Evolutionary conservation across 768 basidiomycete genomes (phyloP), one percentile per base, ranked within the genome.

Genomic region (Calocybe indica): DNA sequence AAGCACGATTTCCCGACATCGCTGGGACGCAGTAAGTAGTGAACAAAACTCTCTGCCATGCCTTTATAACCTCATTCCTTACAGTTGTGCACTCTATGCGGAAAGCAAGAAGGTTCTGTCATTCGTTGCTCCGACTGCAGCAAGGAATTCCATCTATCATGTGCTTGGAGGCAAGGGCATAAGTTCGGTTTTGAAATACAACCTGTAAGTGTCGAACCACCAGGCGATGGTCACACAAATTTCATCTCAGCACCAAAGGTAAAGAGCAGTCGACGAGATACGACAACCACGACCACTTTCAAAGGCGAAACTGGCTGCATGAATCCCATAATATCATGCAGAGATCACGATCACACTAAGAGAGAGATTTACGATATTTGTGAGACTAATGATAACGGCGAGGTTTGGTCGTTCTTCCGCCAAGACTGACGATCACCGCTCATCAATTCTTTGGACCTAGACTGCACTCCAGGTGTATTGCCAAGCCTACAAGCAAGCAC

Each of bases 151-250:
- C 96, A 99, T 62, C 74, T 84, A 6, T 84, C 90, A 0, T 99
- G 96, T 62, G 96, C 92, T 13, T 97, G 91, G 89, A 78, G 74
- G 45, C 72, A 82, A 36, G 86, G 86, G 0, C 81, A 86, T 68
- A 85, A 74, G 54, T 93, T 98, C 55, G 93, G 91, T 29, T 96
- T 99, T 64, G 94, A 98, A 68, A 79, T 98, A 36, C 85, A 86
- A 57, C 77, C 85, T 33, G 92, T 88, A 54, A 59, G 85, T 67
- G 6, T 6, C 7, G 0, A 13, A 8, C n/a, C 2, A 29, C 31
- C 6, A 13, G 6, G n/a, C 7, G 7, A 31, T 31, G 10, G 33
- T 33, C 7, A 52, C 35, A 30, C 22, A 14, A n/a, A 45, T 32
- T 34, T 33, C 39, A 43, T 37, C 51, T 41, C 4, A n/a, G 8